These are phyloP conservation scores for Apiotrichum porosum DNA, from an alignment of 1,284 basidiomycete genomes.

Conservation along the genomic window DNA sequence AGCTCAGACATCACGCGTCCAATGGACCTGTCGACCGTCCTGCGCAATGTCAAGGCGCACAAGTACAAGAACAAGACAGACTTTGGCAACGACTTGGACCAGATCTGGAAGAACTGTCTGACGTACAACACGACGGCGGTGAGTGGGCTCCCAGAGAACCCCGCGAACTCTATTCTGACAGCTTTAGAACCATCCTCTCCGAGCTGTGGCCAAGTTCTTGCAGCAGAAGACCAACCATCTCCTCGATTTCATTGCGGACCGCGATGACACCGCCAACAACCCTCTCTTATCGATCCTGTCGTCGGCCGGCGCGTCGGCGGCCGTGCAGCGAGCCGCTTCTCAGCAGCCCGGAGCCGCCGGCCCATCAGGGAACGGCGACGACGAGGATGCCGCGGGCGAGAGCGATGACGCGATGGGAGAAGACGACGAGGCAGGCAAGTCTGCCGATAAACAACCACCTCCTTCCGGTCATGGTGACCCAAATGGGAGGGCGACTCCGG, in stretches of 20 bases:
- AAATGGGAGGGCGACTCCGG: slow-evolving; percentile 23
- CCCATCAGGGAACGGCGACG: slow-evolving; percentile 14
- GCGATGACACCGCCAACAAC: slow-evolving; percentile 59
- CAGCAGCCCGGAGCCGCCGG: slow-evolving; percentile 9
- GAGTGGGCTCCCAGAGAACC: slow-evolving; percentile 30
- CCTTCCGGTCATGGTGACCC: slow-evolving; percentile 13
- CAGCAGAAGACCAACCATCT: slow-evolving; percentile 71
- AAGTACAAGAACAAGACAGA: slow-evolving; percentile 89
- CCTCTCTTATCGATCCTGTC: slow-evolving; percentile 26
- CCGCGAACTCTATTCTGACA: background rate
- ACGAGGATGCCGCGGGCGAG: slow-evolving; percentile 42
- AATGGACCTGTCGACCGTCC: slow-evolving; percentile 92
- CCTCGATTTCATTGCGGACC: slow-evolving; percentile 81
- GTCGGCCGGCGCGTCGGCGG: slow-evolving; percentile 8
- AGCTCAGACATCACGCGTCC: slow-evolving; percentile 79
- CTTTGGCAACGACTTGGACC: slow-evolving; percentile 86
- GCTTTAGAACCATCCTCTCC: slow-evolving; percentile 66
- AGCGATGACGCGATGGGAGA: slow-evolving; percentile 29
- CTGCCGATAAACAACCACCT: slow-evolving; percentile 4
- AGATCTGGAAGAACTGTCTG: slow-evolving; percentile 96
- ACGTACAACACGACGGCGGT: slow-evolving; percentile 88
- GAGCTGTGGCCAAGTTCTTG: slow-evolving; percentile 69
- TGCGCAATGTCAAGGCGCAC: slow-evolving; percentile 84
- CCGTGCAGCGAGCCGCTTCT: slow-evolving; percentile 14
- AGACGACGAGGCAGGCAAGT: slow-evolving; percentile 15